Evolutionary conservation across 495 filamentous ascomycete species (phyloP), one percentile per base, ranked within the genome.

Genomic region (Paragyromitra xinjiangensis): DNA sequence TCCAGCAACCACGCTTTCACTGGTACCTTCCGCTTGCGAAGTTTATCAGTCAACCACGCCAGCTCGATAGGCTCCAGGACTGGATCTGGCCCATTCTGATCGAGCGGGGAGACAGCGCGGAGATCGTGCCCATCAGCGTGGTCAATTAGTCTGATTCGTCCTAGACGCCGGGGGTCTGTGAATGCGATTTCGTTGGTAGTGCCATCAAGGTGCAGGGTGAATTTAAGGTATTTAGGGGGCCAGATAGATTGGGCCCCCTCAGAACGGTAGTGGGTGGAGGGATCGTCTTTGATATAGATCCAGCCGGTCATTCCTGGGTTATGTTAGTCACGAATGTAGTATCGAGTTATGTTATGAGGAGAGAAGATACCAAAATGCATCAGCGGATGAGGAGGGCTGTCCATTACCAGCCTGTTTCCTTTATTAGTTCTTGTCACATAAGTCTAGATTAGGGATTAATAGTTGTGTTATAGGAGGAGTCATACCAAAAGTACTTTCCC

Each of bases 401-500:
- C 83, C 51, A 89, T 83, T 7, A 84, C 83, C 62, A 88, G 80
- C 87, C 85, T 86, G 19, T 63, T 64, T 19, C 12, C 9, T 78
- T 29, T 67, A 45, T 56, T 62, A 65, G 44, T 16, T 39, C 39
- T 37, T 29, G 5, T 37, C 56, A 2, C 29, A 39, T 8, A 61
- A 12, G 56, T 37, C 11, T 11, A 59, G 9, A 55, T 55, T 9
- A 22, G 19, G n/a, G 8, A 37, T 34, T 34, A 29, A 34, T 37
- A 19, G 1, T 39, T 61, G 53, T 22, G 24, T 16, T 44, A 44
- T 11, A 61, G 78, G 22, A n/a, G 53, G 34, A 40, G 3, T 3
- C 75, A 83, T 75, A 88, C 92, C 95, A 99, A 83, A 98, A 97
- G 81, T 98, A 98, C 88, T 98, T 99, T 22, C 95, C 95, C 83